phyloP scores from a whole-genome alignment of 495 filamentous ascomycete genomes.

The Glutinoglossum americanum region DNA sequence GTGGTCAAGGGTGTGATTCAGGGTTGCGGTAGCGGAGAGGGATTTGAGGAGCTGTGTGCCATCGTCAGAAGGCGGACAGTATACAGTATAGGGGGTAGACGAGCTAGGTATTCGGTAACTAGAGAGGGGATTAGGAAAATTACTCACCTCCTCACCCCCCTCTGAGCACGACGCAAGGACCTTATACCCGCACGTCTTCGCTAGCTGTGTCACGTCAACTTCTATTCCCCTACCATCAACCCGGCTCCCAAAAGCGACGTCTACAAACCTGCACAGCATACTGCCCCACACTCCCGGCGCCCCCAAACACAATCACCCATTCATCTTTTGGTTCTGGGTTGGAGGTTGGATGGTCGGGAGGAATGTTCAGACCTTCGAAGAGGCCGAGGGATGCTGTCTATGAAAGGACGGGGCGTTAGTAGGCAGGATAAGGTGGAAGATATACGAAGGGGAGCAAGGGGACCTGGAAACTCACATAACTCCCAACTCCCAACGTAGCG shows the following conservation, averaged over 20 bases:
- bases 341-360: conserved; percentile 9
- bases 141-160: conserved; percentile 13
- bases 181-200: conserved; percentile 19
- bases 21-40: conserved; percentile 19
- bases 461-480: conserved; percentile 10
- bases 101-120: no score
- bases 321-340: conserved; percentile 13
- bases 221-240: neutral
- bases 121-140: neutral
- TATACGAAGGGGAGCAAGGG: conserved; percentile 15
- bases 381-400: conserved; percentile 15
- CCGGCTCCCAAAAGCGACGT: neutral
- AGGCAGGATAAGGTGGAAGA: no score
- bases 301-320: conserved; percentile 24
- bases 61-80: no score
- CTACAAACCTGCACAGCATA: conserved; percentile 15
- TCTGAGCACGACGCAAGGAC: conserved; percentile 22
- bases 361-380: conserved; percentile 12
- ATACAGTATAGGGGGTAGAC: no score
- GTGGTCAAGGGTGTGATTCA: conserved; percentile 18
- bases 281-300: conserved; percentile 22
- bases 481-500: conserved; percentile 21
- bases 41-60: conserved; percentile 14
- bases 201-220: conserved; percentile 10
- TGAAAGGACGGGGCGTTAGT: conserved; percentile 10